Base-by-base conservation (phyloP, 805 yeast species). In the Starmerella vaccinii region DNA sequence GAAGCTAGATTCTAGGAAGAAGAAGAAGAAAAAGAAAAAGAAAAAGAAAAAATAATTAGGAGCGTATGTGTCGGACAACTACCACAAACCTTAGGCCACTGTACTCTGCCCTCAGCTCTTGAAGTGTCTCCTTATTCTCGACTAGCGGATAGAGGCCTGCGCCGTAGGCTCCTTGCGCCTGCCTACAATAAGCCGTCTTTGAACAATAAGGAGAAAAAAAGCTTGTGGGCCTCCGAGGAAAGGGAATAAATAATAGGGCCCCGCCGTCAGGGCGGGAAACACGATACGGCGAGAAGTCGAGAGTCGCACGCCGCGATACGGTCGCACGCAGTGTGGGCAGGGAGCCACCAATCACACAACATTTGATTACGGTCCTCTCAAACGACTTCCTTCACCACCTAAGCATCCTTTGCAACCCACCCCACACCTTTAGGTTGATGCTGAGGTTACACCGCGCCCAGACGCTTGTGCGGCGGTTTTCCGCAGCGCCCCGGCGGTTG, bases 401-500 rank as follows among this genome's bases (percentile, higher is more conserved):
- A 27, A 41, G 45, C 45, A 41, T 41, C 30, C 45, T 27, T 23
- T 18, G 23, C 34, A n/a, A 23, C 43, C 23, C 7, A 10, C 33
- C 24, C 34, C 45, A 41, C 33, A 41, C 18, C 45, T 16, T 26
- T 27, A 5, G 24, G 45, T 41, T 41, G 15, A 52, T 52, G 55
- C 55, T 52, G 51, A 35, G 50, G 55, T 41, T 49, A 16, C 47
- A 43, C 16, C 44, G 33, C 33, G 49, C 33, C 33, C 52, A 45
- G 50, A 35, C 46, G 49, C 46, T 30, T 46, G 27, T 16, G 47
- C 54, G 59, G 34, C 51, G 59, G 50, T 71, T 76, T 61, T 57
- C 73, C 38, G 53, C 65, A 40, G 56, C 73, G 46, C 38, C 64
- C 30, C 56, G 60, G 19, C 61, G 65, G 19, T 58, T 66, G 49